Evolutionary conservation across 352 stramenopile genomes (phyloP).

Genomic region (Globisporangium canariense): DNA sequence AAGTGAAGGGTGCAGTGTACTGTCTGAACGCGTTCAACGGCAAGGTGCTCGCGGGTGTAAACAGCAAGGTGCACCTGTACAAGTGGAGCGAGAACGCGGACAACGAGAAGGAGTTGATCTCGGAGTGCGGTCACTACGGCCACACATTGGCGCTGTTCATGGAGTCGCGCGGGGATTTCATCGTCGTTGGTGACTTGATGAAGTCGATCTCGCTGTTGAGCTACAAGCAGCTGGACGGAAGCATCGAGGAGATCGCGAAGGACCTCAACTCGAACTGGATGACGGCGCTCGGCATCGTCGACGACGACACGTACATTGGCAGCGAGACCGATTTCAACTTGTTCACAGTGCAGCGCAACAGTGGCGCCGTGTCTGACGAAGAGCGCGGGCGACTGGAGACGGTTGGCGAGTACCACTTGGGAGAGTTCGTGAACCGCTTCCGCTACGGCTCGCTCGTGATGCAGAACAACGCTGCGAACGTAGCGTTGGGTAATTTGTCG

Average conservation of each 20-base stretch:
- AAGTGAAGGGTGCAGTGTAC: slow-evolving; percentile 95
- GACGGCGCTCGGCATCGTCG: slow-evolving; percentile 91
- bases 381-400: slow-evolving; percentile 91
- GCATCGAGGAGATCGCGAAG: slow-evolving; percentile 94
- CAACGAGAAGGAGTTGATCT: slow-evolving; percentile 87
- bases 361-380: slow-evolving; percentile 90
- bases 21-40: slow-evolving; percentile 94
- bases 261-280: slow-evolving; percentile 98
- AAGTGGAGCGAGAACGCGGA: slow-evolving; percentile 89
- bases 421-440: slow-evolving; percentile 96
- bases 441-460: slow-evolving; percentile 94
- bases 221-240: slow-evolving; percentile 90
- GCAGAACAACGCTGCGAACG: slow-evolving; percentile 55
- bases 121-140: slow-evolving; percentile 93
- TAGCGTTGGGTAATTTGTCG: neutral
- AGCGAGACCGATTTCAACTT: slow-evolving; percentile 95
- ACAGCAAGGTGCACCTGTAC: slow-evolving; percentile 94
- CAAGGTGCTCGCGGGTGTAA: slow-evolving; percentile 91
- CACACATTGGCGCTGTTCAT: slow-evolving; percentile 96
- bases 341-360: slow-evolving; percentile 93
- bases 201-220: slow-evolving; percentile 95
- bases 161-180: slow-evolving; percentile 92
- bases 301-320: slow-evolving; percentile 94
- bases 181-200: slow-evolving; percentile 97
- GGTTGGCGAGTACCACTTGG: slow-evolving; percentile 93